Evolutionary conservation across 257 asterid genomes (phyloP), one percentile per base, ranked within the genome.

Genomic region (Nicotiana noctiflora): DNA sequence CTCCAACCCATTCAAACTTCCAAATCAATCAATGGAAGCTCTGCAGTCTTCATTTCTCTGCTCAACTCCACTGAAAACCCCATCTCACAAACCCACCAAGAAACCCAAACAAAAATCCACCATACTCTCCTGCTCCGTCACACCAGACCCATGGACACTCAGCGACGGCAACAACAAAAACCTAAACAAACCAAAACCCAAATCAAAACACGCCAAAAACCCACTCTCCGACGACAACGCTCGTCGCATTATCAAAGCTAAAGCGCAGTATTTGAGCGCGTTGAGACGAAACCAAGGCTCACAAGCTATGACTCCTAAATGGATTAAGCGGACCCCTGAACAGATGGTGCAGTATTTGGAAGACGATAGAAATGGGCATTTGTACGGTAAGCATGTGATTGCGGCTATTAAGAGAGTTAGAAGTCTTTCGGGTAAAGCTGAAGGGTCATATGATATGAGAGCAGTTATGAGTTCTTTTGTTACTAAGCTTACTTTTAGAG

Each of bases 171-270:
- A 90, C 84, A 81, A 83, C 60, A 82, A 79, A 44, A 81, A 66
- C 85, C 83, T 86, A 53, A 83, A 85, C 84, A 89, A 89, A 75
- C 93, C 97, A 44, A 93, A 89, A 74, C 98, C 99, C 84, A 90
- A 79, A 75, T 90, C 94, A 84, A 92, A 88, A 67, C 84, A 91
- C 81, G 89, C 93, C 57, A 95, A 93, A 79, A 93, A 91, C 7
- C 97, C 97, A 25, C 95, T 92, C 18, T 79, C 98, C 4, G 98
- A 95, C 62, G 97, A 93, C 88, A 91, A 93, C 90, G 97, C 98
- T 34, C 97, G 98, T 68, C 95, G 98, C 66, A 93, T 93, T 25
- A 95, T 93, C 89, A 95, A 95, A 85, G 97, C 88, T 60, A 95
- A 95, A 86, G 97, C 98, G 49, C 89, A 72, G 17, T 92, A 95